Evolutionary conservation across 2,329 filamentous ascomycete genomes (phyloP).

Genomic region (Colletotrichum brevisporum): DNA sequence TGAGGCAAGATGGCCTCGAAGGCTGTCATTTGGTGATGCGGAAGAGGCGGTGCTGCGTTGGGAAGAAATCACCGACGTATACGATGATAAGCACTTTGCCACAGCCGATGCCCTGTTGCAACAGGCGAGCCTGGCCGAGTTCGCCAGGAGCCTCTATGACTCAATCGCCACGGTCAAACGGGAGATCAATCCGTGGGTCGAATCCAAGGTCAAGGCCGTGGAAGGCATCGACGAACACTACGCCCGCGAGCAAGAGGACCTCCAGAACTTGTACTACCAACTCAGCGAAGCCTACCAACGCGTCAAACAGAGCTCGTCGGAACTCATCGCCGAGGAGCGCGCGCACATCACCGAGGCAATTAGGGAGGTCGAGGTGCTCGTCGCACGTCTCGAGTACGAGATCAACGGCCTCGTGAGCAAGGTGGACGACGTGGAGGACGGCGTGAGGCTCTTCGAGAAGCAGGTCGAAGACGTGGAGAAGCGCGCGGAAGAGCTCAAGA

Average conservation of each 20-base stretch:
- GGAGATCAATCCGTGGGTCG: slow-evolving; percentile 73
- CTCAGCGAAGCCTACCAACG: slow-evolving; percentile 79
- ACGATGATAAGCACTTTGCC: slow-evolving; percentile 48
- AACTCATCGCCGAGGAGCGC: slow-evolving; percentile 79
- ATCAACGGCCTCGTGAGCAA: slow-evolving; percentile 84
- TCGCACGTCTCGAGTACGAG: slow-evolving; percentile 93
- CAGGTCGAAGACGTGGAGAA: slow-evolving; percentile 81
- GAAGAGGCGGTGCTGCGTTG: slow-evolving; percentile 81
- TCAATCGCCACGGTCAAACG: slow-evolving; percentile 66
- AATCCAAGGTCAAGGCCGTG: slow-evolving; percentile 68
- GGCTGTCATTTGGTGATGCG: slow-evolving; percentile 81
- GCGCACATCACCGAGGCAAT: slow-evolving; percentile 77
- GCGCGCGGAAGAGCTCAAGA: slow-evolving; percentile 73
- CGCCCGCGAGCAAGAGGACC: slow-evolving; percentile 73
- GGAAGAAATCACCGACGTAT: slow-evolving; percentile 66
- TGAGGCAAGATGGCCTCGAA: slow-evolving; percentile 77
- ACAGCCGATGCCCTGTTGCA: slow-evolving; percentile 40
- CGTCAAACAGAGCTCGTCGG: slow-evolving; percentile 76
- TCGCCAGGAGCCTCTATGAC: slow-evolving; percentile 69
- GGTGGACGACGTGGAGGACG: slow-evolving; percentile 89
- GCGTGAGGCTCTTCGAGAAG: slow-evolving; percentile 82
- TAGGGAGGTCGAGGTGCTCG: slow-evolving; percentile 84
- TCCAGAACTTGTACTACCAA: slow-evolving; percentile 78
- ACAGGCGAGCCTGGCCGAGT: slow-evolving; percentile 57
- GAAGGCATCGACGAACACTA: slow-evolving; percentile 73